Evolutionary conservation across 1,284 basidiomycete genomes (phyloP), one percentile per base, ranked within the genome.

Genomic region (Tetrapyrgos nigripes): DNA sequence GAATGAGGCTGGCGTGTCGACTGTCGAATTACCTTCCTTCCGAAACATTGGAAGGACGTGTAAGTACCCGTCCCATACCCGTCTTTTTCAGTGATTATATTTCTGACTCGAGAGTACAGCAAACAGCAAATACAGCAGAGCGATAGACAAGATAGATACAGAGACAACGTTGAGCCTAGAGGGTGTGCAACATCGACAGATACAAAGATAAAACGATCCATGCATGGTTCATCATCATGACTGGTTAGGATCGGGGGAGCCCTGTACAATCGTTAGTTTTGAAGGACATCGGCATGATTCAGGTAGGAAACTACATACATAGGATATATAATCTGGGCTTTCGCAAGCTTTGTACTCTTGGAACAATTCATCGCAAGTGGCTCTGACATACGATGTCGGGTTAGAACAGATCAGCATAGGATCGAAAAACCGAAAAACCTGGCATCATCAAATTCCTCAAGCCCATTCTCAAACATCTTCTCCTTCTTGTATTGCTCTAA

Each of bases 401-500:
- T 54, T 49, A 59, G 37, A 13, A 55, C 56, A 23, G 53, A 17
- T 57, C 37, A 46, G 47, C 35, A 43, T 23, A 44, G 19, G 9
- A 33, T 21, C 14, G n/a, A 51, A 14, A 4, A 65, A 79, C 53
- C n/a, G n/a, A n/a, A n/a, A n/a, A 68, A 92, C 93, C 93, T 84
- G 23, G 96, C 92, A 75, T 97, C 94, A 69, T 98, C 94, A 76
- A 98, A 98, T 76, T 98, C 95, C 64, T 95, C 93, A 62, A 97
- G 76, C 3, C 89, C 88, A 70, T 96, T 91, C 73, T 92, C 89
- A 71, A 98, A 97, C 81, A 96, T 91, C 70, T 91, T 90, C 74
- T 98, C 96, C 70, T 96, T 96, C 80, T 97, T 97, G 81, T 99
- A 99, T 74, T 96, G 93, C 59, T 98, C 96, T 76, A 99, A 75